phyloP scores from a whole-genome alignment of 495 filamentous ascomycete genomes.

The Bathelium albidoporum region DNA sequence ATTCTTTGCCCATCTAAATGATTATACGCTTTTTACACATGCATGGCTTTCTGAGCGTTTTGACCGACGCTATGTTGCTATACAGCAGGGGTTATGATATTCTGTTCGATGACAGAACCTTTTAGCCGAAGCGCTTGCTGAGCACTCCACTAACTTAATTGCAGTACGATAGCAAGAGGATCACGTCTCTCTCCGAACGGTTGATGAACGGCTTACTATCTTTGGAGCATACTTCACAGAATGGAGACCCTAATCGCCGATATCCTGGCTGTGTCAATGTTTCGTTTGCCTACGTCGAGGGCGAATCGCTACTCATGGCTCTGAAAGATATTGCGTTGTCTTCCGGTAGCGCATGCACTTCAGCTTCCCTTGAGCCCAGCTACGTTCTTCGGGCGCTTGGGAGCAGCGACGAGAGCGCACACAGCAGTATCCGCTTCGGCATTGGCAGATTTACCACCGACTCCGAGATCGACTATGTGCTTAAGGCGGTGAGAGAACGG shows the following conservation, averaged over 20 bases:
- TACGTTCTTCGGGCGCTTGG: slow-evolving; percentile 91
- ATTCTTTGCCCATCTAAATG: slow-evolving; percentile 29
- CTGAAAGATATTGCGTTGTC: slow-evolving; percentile 96
- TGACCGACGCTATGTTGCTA: slow-evolving; percentile 42
- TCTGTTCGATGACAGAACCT: slow-evolving; percentile 4
- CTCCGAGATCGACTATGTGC: slow-evolving; percentile 89
- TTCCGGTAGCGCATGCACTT: slow-evolving; percentile 94
- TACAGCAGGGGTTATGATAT: slow-evolving; percentile 45
- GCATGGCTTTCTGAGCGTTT: slow-evolving; percentile 47
- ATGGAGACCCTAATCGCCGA: slow-evolving; percentile 71
- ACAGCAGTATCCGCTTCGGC: slow-evolving; percentile 94
- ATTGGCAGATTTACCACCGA: slow-evolving; percentile 97
- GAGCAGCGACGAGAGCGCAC: slow-evolving; percentile 91
- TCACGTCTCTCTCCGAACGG: slow-evolving; percentile 71
- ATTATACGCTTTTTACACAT: slow-evolving; percentile 60
- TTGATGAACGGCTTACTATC: slow-evolving; percentile 69
- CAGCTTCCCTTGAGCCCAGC: slow-evolving; percentile 88
- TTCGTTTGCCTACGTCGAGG: slow-evolving; percentile 96
- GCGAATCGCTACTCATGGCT: slow-evolving; percentile 95
- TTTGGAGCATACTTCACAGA: slow-evolving; percentile 85
- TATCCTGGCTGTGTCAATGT: slow-evolving; percentile 98
- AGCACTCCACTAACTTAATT: neutral
- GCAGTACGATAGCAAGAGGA: slow-evolving; percentile 83
- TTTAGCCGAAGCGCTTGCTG: neutral
- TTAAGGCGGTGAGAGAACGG: slow-evolving; percentile 84